Base-by-base conservation (phyloP, 768 basidiomycete genomes). In the Leucosporidium yakuticum region DNA sequence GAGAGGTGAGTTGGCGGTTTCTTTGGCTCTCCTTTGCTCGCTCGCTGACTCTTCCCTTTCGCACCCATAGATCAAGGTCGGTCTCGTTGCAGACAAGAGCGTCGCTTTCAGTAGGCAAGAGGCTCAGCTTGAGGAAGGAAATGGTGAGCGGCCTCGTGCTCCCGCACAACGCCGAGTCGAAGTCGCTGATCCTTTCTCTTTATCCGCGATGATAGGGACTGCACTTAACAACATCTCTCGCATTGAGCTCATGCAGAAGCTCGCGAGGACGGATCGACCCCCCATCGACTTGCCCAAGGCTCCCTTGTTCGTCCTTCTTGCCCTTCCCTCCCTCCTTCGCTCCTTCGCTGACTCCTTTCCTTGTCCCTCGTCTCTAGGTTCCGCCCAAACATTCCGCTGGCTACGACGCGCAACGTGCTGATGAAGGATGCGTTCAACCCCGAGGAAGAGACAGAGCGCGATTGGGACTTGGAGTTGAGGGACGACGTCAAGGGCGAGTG, bases 221-320 rank as follows among this genome's bases (percentile, higher is more conserved):
- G 91, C 91, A 85, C 86, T 96, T 83, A 96, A 96, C 83, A 90
- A 90, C 83, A 90, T 90, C 77, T 91, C 92, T 78, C 90, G 96
- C 81, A 93, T 96, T 84, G 91, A 92, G 80, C 91, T 99, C 83
- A 99, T 99, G 96, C 91, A 94, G 82, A 99, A 98, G 87, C 90
- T 99, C 85, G 93, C 96, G 79, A 91, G 96, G 83, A 90, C 86
- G 81, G 80, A 80, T 47, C 57, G 56, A 11, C 67, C 63, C 4
- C 54, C 58, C 19, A 57, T 57, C 27, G 59, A 47, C 25, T 44
- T 60, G 17, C 59, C 36, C 50, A 57, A 55, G 49, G n/a, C 66
- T 27, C 31, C 59, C 61, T 57, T 60, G 57, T 50, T 23, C 29
- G 53, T 54, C 8, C 49, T 21, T 20, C 19, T 7, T n/a, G n/a